These are phyloP conservation scores for Spathaspora passalidarum DNA, from an alignment of 805 yeast species.

Conservation along the genomic window DNA sequence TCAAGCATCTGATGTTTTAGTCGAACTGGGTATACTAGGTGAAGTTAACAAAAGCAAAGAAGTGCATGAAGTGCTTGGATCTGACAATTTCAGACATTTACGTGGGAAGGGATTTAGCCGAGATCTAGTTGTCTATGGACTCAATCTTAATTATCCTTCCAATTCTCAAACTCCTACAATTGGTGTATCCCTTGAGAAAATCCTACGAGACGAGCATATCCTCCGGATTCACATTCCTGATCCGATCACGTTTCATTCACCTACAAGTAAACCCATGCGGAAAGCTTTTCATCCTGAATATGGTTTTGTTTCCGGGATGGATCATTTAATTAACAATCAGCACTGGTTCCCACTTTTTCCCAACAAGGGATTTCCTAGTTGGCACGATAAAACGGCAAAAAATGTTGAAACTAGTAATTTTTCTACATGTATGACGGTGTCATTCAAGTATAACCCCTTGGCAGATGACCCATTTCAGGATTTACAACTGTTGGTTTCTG, in stretches of 20 bases:
- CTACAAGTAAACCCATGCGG: slow-evolving; percentile 17
- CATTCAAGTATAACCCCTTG: slow-evolving; percentile 31
- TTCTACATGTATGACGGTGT: slow-evolving; percentile 32
- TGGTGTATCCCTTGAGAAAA: not conserved
- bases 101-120: slow-evolving; percentile 19
- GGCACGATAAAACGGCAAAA: no score
- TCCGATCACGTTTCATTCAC: slow-evolving; percentile 31
- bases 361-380: slow-evolving; percentile 11
- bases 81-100: slow-evolving; percentile 32
- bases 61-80: not conserved
- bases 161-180: not conserved
- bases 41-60: not conserved
- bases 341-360: slow-evolving; percentile 15
- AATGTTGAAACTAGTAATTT: not conserved
- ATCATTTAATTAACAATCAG: slow-evolving; percentile 11
- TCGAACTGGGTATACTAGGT: slow-evolving; percentile 6
- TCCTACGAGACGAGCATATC: not conserved
- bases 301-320: slow-evolving; percentile 9
- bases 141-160: slow-evolving; percentile 11
- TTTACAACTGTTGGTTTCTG: slow-evolving; percentile 17
- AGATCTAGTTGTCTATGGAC: slow-evolving; percentile 31
- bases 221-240: slow-evolving; percentile 44
- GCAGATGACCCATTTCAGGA: slow-evolving; percentile 31
- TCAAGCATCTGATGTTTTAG: slow-evolving; percentile 20
- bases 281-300: slow-evolving; percentile 12